phyloP scores from a whole-genome alignment of 495 filamentous ascomycete genomes.

The Tricharina praecox region DNA sequence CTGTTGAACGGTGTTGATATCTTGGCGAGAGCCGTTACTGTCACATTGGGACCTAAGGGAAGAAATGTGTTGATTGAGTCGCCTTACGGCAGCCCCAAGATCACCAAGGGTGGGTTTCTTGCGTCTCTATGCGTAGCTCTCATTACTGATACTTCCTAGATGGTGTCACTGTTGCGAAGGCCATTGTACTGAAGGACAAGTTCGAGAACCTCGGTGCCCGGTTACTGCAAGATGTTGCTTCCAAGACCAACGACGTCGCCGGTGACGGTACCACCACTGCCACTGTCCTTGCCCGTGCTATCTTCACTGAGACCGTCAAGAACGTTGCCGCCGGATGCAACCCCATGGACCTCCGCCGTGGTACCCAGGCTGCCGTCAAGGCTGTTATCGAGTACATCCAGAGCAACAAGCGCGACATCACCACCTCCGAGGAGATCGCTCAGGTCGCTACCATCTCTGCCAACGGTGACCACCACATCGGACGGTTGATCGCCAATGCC shows the following conservation, averaged over 20 bases:
- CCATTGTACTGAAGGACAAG: conserved; percentile 89
- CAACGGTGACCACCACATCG: conserved; percentile 92
- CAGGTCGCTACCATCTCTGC: conserved; percentile 97
- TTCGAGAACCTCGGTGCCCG: conserved; percentile 98
- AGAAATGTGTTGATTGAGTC: conserved; percentile 97
- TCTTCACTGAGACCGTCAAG: conserved; percentile 99
- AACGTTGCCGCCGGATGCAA: conserved; percentile 99
- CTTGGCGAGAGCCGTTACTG: conserved; percentile 86
- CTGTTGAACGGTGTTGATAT: conserved; percentile 92
- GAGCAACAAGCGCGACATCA: conserved; percentile 90
- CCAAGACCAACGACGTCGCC: conserved; percentile 96
- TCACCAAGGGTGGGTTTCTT: conserved; percentile 76
- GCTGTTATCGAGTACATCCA: conserved; percentile 85
- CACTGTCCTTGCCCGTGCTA: conserved; percentile 89
- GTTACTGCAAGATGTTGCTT: conserved; percentile 91
- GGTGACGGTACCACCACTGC: conserved; percentile 98
- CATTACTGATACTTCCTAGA: conserved; percentile 11
- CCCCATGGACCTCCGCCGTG: conserved; percentile 94
- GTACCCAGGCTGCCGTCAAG: conserved; percentile 90
- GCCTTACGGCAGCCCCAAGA: conserved; percentile 93
- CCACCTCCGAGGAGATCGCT: conserved; percentile 88
- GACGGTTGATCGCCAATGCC: conserved; percentile 84
- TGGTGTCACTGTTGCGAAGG: conserved; percentile 32
- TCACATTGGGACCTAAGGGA: conserved; percentile 93
- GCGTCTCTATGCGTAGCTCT: no score